These are phyloP conservation scores for Phialophora chinensis DNA, from an alignment of 2,329 filamentous ascomycete species.

Conservation along the genomic window DNA sequence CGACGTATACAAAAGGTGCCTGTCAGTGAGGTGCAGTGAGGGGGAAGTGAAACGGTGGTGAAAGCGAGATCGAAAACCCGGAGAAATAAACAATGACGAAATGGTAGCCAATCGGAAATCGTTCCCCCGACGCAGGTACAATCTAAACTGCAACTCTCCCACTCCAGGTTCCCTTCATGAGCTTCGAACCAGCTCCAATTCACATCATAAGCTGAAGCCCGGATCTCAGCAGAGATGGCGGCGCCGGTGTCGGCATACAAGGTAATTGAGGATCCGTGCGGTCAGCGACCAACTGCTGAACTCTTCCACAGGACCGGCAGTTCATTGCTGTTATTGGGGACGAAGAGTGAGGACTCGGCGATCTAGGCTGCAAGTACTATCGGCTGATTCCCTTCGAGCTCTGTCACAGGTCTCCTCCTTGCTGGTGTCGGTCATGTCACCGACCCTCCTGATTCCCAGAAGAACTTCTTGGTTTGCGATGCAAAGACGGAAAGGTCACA, in stretches of 20 bases:
- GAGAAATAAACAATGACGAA: constrained; percentile 30
- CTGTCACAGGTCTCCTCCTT: constrained; percentile 91
- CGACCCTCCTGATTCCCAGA: constrained; percentile 82
- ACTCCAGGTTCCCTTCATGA: not conserved
- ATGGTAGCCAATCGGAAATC: constrained; percentile 23
- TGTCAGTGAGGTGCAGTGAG: not conserved
- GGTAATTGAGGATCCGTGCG: constrained; percentile 41
- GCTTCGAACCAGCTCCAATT: constrained; percentile 14
- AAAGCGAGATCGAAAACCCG: constrained; percentile 2
- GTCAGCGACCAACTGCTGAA: not conserved
- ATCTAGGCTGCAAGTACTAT: constrained; percentile 12
- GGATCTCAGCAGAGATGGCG: constrained; percentile 57
- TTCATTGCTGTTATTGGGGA: constrained; percentile 98
- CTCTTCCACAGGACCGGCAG: constrained; percentile 72
- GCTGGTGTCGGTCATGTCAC: constrained; percentile 97
- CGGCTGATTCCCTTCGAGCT: constrained; percentile 60
- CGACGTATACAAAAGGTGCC: not conserved
- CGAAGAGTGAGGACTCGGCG: constrained; percentile 64
- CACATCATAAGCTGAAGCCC: not conserved
- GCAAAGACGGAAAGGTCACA: constrained; percentile 84
- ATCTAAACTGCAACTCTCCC: not conserved
- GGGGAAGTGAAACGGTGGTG: constrained; percentile 2
- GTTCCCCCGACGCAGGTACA: constrained; percentile 11
- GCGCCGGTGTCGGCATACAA: constrained; percentile 65
- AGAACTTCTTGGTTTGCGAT: constrained; percentile 98